These are phyloP conservation scores for Coemansia sp. DNA, from an alignment of 371 early-diverging fungal genomes.

Conservation along the genomic window DNA sequence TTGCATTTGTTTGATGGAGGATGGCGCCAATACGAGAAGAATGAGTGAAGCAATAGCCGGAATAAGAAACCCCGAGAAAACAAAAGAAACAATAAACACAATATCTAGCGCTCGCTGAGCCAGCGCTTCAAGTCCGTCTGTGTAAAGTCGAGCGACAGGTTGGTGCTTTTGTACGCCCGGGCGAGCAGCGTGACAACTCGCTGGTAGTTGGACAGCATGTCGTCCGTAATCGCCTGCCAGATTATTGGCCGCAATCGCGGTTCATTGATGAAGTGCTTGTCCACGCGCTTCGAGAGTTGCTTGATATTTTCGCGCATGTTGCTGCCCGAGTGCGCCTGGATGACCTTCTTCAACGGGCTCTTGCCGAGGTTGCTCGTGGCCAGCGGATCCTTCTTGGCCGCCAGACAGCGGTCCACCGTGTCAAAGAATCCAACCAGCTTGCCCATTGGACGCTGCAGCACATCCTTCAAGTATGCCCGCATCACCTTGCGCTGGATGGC, in stretches of 20 bases:
- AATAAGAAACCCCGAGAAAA: too few species aligned
- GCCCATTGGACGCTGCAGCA: conserved; percentile 84
- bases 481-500: conserved; percentile 77
- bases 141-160: conserved; percentile 81
- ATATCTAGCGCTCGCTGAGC: conserved; percentile 39
- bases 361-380: conserved; percentile 65
- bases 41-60: too few species aligned
- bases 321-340: conserved; percentile 78
- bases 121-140: conserved; percentile 71
- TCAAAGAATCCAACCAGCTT: conserved; percentile 94
- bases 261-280: conserved; percentile 63
- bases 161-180: conserved; percentile 83
- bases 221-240: conserved; percentile 91
- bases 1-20: not conserved
- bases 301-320: conserved; percentile 61
- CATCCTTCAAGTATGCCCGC: conserved; percentile 78
- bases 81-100: too few species aligned
- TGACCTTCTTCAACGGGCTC: conserved; percentile 78
- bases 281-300: conserved; percentile 83
- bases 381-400: conserved; percentile 41
- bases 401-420: conserved; percentile 78
- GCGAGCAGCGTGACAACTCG: conserved; percentile 77
- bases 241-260: conserved; percentile 83
- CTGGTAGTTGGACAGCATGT: conserved; percentile 77
- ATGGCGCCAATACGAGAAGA: not conserved